A percentile compares a stretch with the other conserved stretches of the same genome.
These are phyloP conservation scores for Coemansia javaensis DNA, from an alignment of 192 early-diverging fungal species.

Conservation along the genomic window DNA sequence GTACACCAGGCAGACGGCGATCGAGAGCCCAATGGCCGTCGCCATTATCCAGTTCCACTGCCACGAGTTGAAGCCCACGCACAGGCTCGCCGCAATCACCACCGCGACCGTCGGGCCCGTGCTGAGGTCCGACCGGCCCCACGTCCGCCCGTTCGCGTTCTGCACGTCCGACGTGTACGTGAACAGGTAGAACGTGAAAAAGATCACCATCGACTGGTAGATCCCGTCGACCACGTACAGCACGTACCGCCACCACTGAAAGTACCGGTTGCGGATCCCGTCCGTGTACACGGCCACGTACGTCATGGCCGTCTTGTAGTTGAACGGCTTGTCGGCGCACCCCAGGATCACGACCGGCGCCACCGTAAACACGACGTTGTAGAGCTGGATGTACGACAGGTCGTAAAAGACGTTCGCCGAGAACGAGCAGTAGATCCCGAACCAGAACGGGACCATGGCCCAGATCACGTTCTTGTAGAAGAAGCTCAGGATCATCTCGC, in stretches of 20 bases:
- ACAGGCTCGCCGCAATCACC: slow-evolving; percentile 78
- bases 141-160: slow-evolving; percentile 51
- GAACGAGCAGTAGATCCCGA: slow-evolving; percentile 87
- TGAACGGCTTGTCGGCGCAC: slow-evolving; percentile 45
- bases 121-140: slow-evolving; percentile 65
- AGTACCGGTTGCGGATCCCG: slow-evolving; percentile 82
- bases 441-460: slow-evolving; percentile 98
- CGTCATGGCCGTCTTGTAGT: slow-evolving; percentile 49
- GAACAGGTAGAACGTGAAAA: slow-evolving; percentile 67
- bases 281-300: slow-evolving; percentile 69
- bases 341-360: slow-evolving; percentile 72
- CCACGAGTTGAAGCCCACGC: slow-evolving; percentile 70
- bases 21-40: slow-evolving; percentile 58
- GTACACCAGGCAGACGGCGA: slow-evolving; percentile 65
- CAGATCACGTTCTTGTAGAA: slow-evolving; percentile 99
- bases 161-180: slow-evolving; percentile 52
- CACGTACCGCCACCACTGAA: slow-evolving; percentile 80
- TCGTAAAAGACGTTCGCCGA: slow-evolving; percentile 97
- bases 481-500: slow-evolving; percentile 92
- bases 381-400: slow-evolving; percentile 93
- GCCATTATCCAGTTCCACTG: slow-evolving; percentile 82
- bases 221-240: slow-evolving; percentile 83
- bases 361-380: slow-evolving; percentile 92
- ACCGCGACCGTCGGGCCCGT: slow-evolving; percentile 73
- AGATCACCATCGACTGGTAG: slow-evolving; percentile 89